phyloP scores from a whole-genome alignment of 257 asterid genomes.

The Solanum pimpinellifolium region DNA sequence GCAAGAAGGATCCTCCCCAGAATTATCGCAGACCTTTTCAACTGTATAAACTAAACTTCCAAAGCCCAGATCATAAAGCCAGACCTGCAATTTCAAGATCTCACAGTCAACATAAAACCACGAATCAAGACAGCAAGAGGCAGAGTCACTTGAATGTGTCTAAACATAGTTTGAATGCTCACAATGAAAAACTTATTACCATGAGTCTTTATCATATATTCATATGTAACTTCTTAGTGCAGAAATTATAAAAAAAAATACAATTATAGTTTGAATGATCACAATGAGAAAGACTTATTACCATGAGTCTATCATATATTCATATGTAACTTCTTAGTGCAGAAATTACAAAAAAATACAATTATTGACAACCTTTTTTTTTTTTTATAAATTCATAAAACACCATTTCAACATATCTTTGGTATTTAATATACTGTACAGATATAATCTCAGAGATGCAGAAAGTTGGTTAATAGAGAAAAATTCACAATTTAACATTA shows the following conservation, averaged over 20 bases:
- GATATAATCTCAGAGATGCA: not conserved
- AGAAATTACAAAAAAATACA: not conserved
- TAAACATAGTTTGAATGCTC: not conserved
- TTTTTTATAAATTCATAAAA: not conserved
- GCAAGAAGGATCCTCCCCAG: slow-evolving; percentile 97
- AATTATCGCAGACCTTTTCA: slow-evolving; percentile 82
- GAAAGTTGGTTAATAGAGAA: not conserved
- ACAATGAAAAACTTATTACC: not conserved
- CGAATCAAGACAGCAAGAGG: not conserved
- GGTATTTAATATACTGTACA: not conserved
- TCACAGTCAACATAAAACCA: not conserved
- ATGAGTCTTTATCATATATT: not conserved
- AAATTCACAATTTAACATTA: not conserved
- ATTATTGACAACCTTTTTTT: not conserved
- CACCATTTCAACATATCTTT: not conserved
- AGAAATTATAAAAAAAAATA: not conserved
- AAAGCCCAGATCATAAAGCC: slow-evolving; percentile 47
- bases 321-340: not conserved
- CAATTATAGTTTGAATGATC: not conserved
- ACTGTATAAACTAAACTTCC: slow-evolving; percentile 47
- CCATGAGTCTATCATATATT: not conserved
- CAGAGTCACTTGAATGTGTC: not conserved
- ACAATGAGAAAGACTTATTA: not conserved
- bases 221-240: not conserved
- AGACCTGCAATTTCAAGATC: slow-evolving; percentile 44